Percentiles rank a stretch among this genome's conserved stretches.
Evolutionary conservation across 2,329 filamentous ascomycete species (phyloP).

Genomic region (Graphiopsis chlorocephala): DNA sequence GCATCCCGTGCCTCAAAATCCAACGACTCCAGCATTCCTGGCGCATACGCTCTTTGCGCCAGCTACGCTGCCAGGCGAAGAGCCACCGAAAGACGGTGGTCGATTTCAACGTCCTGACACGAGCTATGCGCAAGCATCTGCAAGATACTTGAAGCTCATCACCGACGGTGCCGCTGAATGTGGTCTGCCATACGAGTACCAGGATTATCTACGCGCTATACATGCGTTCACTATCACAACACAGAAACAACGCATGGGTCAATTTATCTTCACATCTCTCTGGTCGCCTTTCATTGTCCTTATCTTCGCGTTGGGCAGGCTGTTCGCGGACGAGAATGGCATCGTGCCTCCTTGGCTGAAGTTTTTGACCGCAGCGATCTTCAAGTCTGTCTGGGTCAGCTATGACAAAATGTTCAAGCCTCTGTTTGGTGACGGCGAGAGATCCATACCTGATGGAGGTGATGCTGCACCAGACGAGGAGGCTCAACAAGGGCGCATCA

Average conservation of each 20-base stretch:
- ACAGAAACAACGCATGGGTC: constrained; percentile 63
- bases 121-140: constrained; percentile 76
- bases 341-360: constrained; percentile 67
- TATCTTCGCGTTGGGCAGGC: constrained; percentile 48
- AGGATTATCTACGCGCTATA: constrained; percentile 66
- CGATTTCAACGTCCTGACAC: constrained; percentile 61
- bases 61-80: constrained; percentile 29
- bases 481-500: not conserved
- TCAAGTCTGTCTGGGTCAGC: constrained; percentile 58
- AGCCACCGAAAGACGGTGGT: constrained; percentile 33
- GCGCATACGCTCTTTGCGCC: constrained; percentile 83
- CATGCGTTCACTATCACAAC: constrained; percentile 70
- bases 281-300: constrained; percentile 60
- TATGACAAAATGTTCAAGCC: constrained; percentile 65
- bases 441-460: constrained; percentile 44
- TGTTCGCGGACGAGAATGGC: constrained; percentile 65
- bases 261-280: constrained; percentile 57
- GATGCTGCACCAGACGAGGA: constrained; percentile 16
- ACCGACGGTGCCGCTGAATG: constrained; percentile 76
- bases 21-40: constrained; percentile 65
- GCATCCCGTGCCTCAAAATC: constrained; percentile 61
- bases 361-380: constrained; percentile 50
- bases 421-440: constrained; percentile 84
- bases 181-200: constrained; percentile 74
- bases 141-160: constrained; percentile 79